Base-by-base conservation (phyloP, 345 rosid species). In the Moricandia moricandioides region DNA sequence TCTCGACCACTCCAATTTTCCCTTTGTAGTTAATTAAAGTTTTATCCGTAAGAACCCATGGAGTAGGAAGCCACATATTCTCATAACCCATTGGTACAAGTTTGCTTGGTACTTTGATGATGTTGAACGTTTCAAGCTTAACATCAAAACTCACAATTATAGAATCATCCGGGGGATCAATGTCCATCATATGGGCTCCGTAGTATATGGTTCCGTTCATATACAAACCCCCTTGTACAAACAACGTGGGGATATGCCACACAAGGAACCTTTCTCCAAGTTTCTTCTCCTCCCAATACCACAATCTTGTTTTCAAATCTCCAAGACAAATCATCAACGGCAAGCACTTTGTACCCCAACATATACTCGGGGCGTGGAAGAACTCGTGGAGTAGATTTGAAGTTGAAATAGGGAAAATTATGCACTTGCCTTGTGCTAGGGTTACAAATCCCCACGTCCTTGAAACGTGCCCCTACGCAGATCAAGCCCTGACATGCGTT, bases 1-100 rank as follows among this genome's bases (percentile, higher is more conserved):
- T 21, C 68, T 71, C 75, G 34, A 47, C 61, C 60, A 71, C 75
- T 31, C 60, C 60, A 18, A 71, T 13, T 71, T 31, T 61, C 24
- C 68, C 67, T 8, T 6, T 0, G n/a, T 49, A 61, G 61, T 62
- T 61, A 12, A 70, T 71, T 39, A 60, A 37, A 31, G 10, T 31
- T 61, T 47, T 45, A 30, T 45, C 11, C 3, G 39, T 5, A 69
- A 14, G 21, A n/a, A n/a, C 54, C 11, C 16, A 13, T 9, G 16
- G 51, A 4, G 1, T 2, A 45, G 16, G 16, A n/a, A 45, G 51
- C 62, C 73, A 69, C 27, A 70, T 26, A 39, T 40, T 26, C 29
- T n/a, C 0, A 59, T 59, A 59, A 59, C 21, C 37, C 11, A n/a
- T 7, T 33, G 63, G 39, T 29, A 59, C 18, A 59, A 59, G 2